Base-by-base conservation (phyloP, 2,329 filamentous ascomycete genomes). In the Venturia oleaginea region DNA sequence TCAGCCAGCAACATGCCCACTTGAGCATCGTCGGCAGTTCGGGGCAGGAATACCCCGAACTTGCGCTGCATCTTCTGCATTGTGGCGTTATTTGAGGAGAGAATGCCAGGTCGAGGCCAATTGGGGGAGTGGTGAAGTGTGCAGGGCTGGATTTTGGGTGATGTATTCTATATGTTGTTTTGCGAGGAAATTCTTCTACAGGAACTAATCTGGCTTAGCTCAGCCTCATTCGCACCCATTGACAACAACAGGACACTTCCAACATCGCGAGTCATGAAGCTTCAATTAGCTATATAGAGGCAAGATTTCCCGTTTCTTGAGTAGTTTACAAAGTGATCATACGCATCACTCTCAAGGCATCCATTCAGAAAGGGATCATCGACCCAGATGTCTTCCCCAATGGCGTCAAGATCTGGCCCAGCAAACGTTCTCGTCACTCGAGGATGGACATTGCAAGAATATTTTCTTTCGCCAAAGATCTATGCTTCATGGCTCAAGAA, bases 41-140 rank as follows among this genome's bases (percentile, higher is more conserved):
- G 83, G 71, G 84, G 85, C 76, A 86, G 82, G 72, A 92, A 84
- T 75, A 84, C 87, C 67, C 88, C 89, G 69, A 92, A 87, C 71
- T 87, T 85, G 68, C 90, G 81, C 72, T 92, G 86, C 76, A 94
- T 83, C 55, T 84, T 84, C 74, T 89, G 85, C 86, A 89, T 89
- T 17, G 1, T 63, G 62, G 10, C 42, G 37, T 10, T 27, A 17
- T 19, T n/a, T 42, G 24, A 38, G 5, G 15, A 1, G 27, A 13
- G 7, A 57, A 19, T 11, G 51, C 51, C 27, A 57, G 15, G 2
- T 8, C 2, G 51, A 34, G 30, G 51, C 27, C 51, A 34, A 57
- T 57, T 57, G 30, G 51, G 3, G 4, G 51, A 7, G 17, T 57
- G 15, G 30, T 57, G 30, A 34, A 19, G 15, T 32, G 10, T 2